phyloP scores from a whole-genome alignment of 2,329 filamentous ascomycete species.

The Fusarium fracticaudum region DNA sequence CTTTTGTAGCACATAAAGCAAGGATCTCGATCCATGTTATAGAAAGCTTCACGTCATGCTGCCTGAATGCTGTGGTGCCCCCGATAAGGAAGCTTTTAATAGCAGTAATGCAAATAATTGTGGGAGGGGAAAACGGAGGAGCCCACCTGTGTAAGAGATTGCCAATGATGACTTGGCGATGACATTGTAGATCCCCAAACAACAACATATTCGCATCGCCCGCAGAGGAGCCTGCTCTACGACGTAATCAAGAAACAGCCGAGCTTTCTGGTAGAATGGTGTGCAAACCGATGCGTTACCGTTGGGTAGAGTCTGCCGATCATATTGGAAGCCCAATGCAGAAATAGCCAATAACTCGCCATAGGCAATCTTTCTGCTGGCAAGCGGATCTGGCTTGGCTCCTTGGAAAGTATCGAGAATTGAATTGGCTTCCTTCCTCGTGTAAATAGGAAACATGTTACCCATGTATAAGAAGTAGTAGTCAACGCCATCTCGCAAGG shows the following conservation, averaged over 20 bases:
- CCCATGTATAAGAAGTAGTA: background rate
- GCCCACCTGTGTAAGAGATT: background rate
- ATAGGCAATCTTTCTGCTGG: background rate
- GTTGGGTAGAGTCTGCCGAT: background rate
- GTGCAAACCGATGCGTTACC: background rate
- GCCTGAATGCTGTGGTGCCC: rapidly evolving
- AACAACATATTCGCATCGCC: background rate
- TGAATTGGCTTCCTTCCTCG: rapidly evolving
- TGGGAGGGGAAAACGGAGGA: no score
- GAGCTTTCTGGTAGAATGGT: background rate
- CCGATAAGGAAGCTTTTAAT: background rate
- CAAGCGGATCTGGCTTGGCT: rapidly evolving
- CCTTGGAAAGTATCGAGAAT: background rate
- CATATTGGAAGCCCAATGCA: background rate
- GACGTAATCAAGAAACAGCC: background rate
- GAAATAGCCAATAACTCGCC: background rate
- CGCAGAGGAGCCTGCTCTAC: background rate
- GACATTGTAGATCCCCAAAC: background rate
- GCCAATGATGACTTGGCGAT: background rate
- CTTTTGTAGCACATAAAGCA: background rate
- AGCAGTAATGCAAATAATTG: background rate
- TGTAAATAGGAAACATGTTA: background rate
- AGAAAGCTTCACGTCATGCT: background rate
- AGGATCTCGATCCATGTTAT: background rate
- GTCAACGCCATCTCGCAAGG: rapidly evolving